Base-by-base conservation (phyloP, 2,329 filamentous ascomycete species). In the Alternaria arborescens region DNA sequence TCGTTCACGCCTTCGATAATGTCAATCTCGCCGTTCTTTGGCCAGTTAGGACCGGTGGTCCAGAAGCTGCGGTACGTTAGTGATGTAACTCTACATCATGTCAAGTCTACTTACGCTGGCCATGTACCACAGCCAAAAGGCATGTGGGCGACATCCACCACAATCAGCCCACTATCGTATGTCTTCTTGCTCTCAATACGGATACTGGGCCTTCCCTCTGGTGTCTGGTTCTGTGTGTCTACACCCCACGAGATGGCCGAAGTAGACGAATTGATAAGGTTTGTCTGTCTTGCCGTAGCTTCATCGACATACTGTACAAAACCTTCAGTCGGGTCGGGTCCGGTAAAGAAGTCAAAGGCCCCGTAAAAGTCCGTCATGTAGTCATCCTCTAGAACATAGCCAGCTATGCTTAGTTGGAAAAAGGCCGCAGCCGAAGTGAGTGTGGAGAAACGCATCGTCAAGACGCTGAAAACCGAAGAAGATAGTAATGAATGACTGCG, bases 71-170 rank as follows among this genome's bases (percentile, higher is more conserved):
- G 5, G 22, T n/a, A 3, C 58, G 52, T 71, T 34, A 72, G 64
- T 42, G n/a, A 38, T 12, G 14, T 42, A 16, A 43, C n/a, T 38
- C 2, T 30, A 3, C 4, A 14, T n/a, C 7, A 8, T 30, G 20
- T 20, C 14, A 11, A 11, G 2, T 44, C 48, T 40, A 69, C 72
- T 52, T 67, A 74, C 67, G 84, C 83, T 32, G 83, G 83, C 84
- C 84, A 86, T 12, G 81, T 80, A 20, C 84, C 84, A 62, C 81
- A 85, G 32, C 81, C 82, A 10, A 78, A 79, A 1, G 84, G 84
- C 75, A 85, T 84, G 62, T 86, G 84, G 26, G 77, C 77, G 52
- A 86, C 77, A 67, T 86, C 83, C 30, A 81, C 68, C 3, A 84
- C 78, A 36, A 86, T 74, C n/a, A 84, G 72, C 22, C 83, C 83